phyloP scores from a whole-genome alignment of 495 filamentous ascomycete genomes.

The Aspergillus campestris region DNA sequence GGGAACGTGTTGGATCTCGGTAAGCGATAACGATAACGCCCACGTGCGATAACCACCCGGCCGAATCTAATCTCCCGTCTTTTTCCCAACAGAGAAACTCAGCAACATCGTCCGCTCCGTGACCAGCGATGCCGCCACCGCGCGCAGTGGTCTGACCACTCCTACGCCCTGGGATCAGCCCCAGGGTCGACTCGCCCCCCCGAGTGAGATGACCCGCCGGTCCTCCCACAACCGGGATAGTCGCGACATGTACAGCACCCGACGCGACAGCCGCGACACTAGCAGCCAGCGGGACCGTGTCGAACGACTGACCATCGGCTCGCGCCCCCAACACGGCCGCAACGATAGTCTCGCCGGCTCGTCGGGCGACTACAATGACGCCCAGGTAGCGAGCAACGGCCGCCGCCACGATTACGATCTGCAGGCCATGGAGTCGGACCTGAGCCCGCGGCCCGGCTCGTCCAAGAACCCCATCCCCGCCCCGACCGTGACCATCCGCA shows the following conservation, averaged over 20 bases:
- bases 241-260: slow-evolving; percentile 32
- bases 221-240: slow-evolving; percentile 22
- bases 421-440: slow-evolving; percentile 87
- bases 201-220: slow-evolving; percentile 37
- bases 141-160: slow-evolving; percentile 43
- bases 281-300: slow-evolving; percentile 41
- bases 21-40: slow-evolving; percentile 38
- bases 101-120: slow-evolving; percentile 88
- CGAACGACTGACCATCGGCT: slow-evolving; percentile 49
- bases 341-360: slow-evolving; percentile 72
- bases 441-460: slow-evolving; percentile 58
- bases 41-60: background rate
- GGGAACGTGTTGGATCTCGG: slow-evolving; percentile 93
- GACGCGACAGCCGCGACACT: slow-evolving; percentile 51
- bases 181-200: slow-evolving; percentile 40
- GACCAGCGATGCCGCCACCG: slow-evolving; percentile 52
- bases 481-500: slow-evolving; percentile 83
- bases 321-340: slow-evolving; percentile 49
- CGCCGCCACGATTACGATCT: slow-evolving; percentile 91
- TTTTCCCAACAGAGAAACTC: slow-evolving; percentile 65
- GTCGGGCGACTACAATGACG: slow-evolving; percentile 68
- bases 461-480: slow-evolving; percentile 88
- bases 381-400: slow-evolving; percentile 34
- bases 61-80: slow-evolving; percentile 2
- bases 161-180: slow-evolving; percentile 52